A percentile compares a stretch with the other conserved stretches of the same genome.
Evolutionary conservation across 2,329 filamentous ascomycete genomes (phyloP).

Genomic region (Sporothrix phasma): DNA sequence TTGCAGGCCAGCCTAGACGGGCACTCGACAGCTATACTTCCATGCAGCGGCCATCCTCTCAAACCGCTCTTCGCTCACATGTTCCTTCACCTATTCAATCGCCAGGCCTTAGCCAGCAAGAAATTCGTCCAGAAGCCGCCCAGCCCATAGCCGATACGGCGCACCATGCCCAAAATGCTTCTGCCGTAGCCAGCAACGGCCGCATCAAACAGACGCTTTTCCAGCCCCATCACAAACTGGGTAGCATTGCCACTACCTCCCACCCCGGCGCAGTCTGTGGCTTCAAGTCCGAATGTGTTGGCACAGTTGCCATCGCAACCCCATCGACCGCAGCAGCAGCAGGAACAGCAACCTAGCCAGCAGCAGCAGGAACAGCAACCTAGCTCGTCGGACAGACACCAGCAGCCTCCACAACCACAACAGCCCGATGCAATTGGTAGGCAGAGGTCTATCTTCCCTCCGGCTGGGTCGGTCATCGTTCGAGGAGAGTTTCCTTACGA

Average conservation of each 20-base stretch:
- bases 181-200: background rate
- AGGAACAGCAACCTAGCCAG: background rate
- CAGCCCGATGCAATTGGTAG: background rate
- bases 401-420: background rate
- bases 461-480: conserved; percentile 18
- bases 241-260: background rate
- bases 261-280: background rate
- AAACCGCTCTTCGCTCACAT: background rate
- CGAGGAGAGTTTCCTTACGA: conserved; percentile 32
- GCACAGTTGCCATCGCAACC: background rate
- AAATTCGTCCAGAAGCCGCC: too few relatives aligned
- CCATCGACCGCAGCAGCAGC: background rate
- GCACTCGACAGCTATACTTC: background rate
- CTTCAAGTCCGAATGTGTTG: background rate
- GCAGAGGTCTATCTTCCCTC: conserved; percentile 20
- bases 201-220: background rate
- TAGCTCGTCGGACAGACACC: too few relatives aligned
- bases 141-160: background rate
- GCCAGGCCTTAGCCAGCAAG: background rate
- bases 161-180: background rate
- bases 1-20: background rate
- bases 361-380: background rate
- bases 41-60: background rate
- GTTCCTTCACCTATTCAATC: background rate
- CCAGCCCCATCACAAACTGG: background rate